phyloP scores from a whole-genome alignment of 352 stramenopile species.

The Chrysophaeum taylorii region DNA sequence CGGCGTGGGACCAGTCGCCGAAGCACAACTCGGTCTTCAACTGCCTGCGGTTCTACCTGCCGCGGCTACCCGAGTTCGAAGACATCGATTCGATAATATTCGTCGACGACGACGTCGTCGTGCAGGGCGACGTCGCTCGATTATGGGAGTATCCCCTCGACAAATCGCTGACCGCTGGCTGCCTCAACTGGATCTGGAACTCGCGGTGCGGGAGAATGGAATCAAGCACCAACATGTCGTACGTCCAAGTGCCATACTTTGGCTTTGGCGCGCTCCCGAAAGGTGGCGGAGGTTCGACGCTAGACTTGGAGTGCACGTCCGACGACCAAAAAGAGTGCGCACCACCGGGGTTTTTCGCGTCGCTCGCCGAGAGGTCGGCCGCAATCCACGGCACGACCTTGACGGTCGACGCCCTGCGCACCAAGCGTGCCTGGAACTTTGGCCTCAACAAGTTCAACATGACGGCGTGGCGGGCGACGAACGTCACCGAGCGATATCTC shows the following conservation, averaged over 20 bases:
- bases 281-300: background rate
- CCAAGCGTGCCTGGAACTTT: background rate
- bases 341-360: background rate
- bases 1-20: too few species aligned
- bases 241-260: background rate
- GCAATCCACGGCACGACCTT: background rate
- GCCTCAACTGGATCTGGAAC: background rate
- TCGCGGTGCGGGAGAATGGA: background rate
- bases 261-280: background rate
- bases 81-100: background rate
- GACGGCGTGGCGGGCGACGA: background rate
- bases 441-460: background rate
- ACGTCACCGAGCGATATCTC: background rate
- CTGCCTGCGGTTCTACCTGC: too few species aligned
- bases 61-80: too few species aligned
- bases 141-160: background rate
- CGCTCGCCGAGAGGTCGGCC: too few species aligned
- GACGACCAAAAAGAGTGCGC: background rate
- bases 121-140: background rate
- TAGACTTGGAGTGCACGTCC: background rate
- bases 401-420: background rate
- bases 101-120: background rate
- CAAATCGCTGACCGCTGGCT: background rate
- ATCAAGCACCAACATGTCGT: background rate
- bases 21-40: too few species aligned